Conservation (phyloP, 345 rosid species). For the Gossypium arboreum region DNA sequence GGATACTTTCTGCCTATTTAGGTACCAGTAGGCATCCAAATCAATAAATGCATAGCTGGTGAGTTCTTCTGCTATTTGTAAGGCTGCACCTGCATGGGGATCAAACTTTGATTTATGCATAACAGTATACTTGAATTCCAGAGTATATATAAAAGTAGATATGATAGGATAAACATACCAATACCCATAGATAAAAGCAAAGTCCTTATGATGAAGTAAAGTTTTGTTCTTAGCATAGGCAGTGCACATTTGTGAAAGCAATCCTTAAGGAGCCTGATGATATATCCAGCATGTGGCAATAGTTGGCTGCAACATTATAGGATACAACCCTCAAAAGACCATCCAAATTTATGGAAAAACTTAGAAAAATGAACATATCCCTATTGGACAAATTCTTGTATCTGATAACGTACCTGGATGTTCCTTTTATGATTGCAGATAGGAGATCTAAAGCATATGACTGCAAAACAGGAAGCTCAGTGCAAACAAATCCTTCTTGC, state of each 20-base stretch:
- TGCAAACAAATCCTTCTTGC: neutral
- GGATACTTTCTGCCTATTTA: neutral
- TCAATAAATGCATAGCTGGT: slow-evolving; percentile 2
- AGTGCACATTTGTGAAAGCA: neutral
- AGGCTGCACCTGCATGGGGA: slow-evolving; percentile 11
- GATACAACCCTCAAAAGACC: neutral
- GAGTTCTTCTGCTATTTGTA: slow-evolving; percentile 9
- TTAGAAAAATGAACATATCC: neutral
- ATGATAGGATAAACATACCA: neutral
- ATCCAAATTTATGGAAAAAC: neutral
- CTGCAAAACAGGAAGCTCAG: slow-evolving; percentile 9
- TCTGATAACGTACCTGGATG: slow-evolving; percentile 4
- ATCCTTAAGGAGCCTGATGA: slow-evolving; percentile 8
- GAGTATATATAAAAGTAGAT: neutral
- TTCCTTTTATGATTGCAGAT: slow-evolving; percentile 17
- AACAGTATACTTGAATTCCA: neutral
- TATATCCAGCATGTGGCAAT: neutral
- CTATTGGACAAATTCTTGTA: neutral
- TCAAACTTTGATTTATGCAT: neutral
- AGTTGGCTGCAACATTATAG: slow-evolving; percentile 3
- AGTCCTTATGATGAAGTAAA: slow-evolving; percentile 5
- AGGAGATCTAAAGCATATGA: slow-evolving; percentile 11
- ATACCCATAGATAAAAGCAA: slow-evolving; percentile 10
- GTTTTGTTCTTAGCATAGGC: slow-evolving; percentile 4
- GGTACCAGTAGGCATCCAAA: neutral